Evolutionary conservation across 345 rosid genomes (phyloP).

Genomic region (Sisymbrium irio): DNA sequence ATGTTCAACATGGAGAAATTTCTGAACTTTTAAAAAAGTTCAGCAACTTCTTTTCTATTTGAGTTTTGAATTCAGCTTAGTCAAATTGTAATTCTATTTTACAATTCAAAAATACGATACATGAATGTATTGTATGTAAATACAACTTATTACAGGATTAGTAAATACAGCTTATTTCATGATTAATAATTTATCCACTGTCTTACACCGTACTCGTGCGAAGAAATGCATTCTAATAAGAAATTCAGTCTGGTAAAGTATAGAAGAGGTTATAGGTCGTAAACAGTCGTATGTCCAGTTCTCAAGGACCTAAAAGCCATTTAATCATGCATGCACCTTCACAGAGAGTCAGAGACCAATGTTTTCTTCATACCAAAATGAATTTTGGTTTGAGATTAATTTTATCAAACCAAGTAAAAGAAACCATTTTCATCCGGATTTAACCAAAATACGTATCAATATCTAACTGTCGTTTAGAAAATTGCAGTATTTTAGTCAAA

Average conservation of each 20-base stretch:
- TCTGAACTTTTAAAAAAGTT: no score
- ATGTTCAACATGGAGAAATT: no score
- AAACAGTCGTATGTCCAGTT: slow-evolving; percentile 14
- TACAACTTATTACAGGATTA: background rate
- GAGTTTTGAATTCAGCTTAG: no score
- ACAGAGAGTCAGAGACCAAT: slow-evolving; percentile 14
- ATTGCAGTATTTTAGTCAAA: background rate
- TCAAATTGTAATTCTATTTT: background rate
- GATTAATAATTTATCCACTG: background rate
- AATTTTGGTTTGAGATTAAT: background rate
- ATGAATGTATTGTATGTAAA: background rate
- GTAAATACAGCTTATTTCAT: background rate
- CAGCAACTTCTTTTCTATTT: no score
- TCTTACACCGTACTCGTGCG: background rate
- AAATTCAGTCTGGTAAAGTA: slow-evolving; percentile 4
- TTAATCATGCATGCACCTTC: slow-evolving; percentile 1
- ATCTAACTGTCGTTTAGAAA: no score
- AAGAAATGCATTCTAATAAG: slow-evolving; percentile 10
- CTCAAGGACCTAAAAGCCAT: slow-evolving; percentile 17
- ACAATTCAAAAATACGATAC: background rate
- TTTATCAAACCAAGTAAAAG: background rate
- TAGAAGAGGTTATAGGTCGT: background rate
- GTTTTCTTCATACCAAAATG: slow-evolving; percentile 6
- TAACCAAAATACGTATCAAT: background rate
- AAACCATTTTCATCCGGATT: background rate